phyloP scores from a whole-genome alignment of 257 asterid species.

The Fraxinus pennsylvanica region DNA sequence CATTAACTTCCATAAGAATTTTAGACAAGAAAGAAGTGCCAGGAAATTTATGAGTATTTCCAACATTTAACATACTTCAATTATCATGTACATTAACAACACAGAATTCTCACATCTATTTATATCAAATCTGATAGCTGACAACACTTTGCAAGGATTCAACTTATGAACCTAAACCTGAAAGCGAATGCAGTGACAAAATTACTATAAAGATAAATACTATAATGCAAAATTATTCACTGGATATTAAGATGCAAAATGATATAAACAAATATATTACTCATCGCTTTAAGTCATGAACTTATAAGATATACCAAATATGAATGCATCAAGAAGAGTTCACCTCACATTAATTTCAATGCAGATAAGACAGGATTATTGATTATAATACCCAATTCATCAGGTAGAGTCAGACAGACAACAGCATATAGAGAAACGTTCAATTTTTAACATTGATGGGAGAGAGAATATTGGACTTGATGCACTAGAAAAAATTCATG shows the following conservation, averaged over 20 bases:
- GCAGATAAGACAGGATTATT: not conserved
- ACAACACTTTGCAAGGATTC: conserved; percentile 10
- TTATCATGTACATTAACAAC: not conserved
- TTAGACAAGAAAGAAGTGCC: conserved; percentile 6
- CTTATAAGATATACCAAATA: no score
- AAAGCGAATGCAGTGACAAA: not conserved
- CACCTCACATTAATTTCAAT: no score
- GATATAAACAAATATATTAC: no score
- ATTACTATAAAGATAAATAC: not conserved
- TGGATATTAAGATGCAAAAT: not conserved
- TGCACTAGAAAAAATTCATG: conserved; percentile 6
- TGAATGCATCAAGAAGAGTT: no score
- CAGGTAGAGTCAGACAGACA: conserved; percentile 14
- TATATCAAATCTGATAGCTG: not conserved
- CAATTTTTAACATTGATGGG: conserved; percentile 4
- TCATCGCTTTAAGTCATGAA: no score
- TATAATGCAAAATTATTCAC: not conserved
- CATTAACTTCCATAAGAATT: conserved; percentile 1
- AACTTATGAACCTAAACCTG: conserved; percentile 4
- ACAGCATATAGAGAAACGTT: conserved; percentile 6
- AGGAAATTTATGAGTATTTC: not conserved
- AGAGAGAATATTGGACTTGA: not conserved
- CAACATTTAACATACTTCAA: not conserved
- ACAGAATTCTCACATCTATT: not conserved
- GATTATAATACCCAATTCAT: conserved; percentile 3